Conservation (phyloP, 2,329 filamentous ascomycete species). For the Dactylellina leptospora region DNA sequence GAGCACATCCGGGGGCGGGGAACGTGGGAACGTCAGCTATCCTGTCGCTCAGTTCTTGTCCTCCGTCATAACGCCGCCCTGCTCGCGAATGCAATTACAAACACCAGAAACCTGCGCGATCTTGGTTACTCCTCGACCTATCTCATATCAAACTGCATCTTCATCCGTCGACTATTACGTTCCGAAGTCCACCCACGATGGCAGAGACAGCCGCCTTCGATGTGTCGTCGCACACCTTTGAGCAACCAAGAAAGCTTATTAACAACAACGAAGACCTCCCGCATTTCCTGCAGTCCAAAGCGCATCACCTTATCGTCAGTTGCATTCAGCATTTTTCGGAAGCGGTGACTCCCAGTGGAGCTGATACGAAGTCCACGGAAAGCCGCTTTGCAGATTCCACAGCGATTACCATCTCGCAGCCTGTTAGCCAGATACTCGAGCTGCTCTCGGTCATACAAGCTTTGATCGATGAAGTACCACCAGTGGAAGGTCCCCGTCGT, state of each 20-base stretch:
- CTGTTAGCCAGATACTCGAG: constrained; percentile 71
- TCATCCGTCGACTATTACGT: no score
- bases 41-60: background rate
- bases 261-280: constrained; percentile 83
- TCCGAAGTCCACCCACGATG: constrained; percentile 8
- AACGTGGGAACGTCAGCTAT: no score
- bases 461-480: constrained; percentile 80
- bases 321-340: constrained; percentile 92
- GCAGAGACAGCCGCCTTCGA: constrained; percentile 33
- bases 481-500: constrained; percentile 82
- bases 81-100: no score
- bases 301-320: constrained; percentile 84
- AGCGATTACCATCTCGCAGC: constrained; percentile 63
- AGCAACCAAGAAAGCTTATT: constrained; percentile 79
- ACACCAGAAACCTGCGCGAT: background rate
- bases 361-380: constrained; percentile 63
- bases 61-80: constrained; percentile 7
- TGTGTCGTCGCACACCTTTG: constrained; percentile 66
- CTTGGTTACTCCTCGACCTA: background rate
- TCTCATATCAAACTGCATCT: no score
- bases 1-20: background rate
- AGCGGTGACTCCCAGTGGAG: constrained; percentile 75
- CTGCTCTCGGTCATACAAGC: constrained; percentile 72
- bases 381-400: constrained; percentile 62
- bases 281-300: constrained; percentile 79